Evolutionary conservation across 1,139 yeast species (phyloP).

Genomic region (Zygoascus meyerae): DNA sequence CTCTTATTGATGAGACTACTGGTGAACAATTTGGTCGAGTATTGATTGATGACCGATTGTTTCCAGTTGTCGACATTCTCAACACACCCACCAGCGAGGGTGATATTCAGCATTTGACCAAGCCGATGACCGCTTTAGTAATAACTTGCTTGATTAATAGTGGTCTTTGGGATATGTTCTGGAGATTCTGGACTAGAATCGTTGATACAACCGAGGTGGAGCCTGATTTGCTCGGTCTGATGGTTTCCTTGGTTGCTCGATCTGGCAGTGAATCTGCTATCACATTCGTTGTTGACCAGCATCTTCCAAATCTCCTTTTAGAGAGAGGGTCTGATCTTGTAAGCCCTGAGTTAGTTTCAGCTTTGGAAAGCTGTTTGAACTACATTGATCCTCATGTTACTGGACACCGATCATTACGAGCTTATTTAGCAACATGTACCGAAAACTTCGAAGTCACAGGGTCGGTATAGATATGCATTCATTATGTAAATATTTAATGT

Average conservation of each 20-base stretch:
- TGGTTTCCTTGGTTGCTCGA: conserved; percentile 29
- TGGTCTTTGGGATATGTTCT: conserved; percentile 35
- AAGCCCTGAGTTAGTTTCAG: conserved; percentile 18
- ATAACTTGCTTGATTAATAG: conserved; percentile 37
- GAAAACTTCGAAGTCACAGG: background rate
- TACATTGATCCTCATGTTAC: conserved; percentile 22
- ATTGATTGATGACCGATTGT: conserved; percentile 22
- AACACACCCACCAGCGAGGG: conserved; percentile 12
- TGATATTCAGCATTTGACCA: conserved; percentile 14
- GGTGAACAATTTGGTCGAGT: conserved; percentile 16
- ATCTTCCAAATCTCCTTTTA: conserved; percentile 21
- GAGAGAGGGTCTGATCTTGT: conserved; percentile 13
- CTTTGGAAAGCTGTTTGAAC: conserved; percentile 20
- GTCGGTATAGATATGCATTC: background rate
- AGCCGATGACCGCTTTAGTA: conserved; percentile 29
- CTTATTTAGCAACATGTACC: conserved; percentile 10
- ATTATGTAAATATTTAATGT: background rate
- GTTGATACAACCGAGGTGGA: conserved; percentile 18
- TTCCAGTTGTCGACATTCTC: conserved; percentile 24
- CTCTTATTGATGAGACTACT: background rate
- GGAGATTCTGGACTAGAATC: conserved; percentile 31
- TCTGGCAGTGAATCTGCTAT: conserved; percentile 28
- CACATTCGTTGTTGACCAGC: conserved; percentile 21
- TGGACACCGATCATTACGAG: conserved; percentile 22
- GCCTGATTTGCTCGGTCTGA: conserved; percentile 22